Evolutionary conservation across 23 red algal genomes (phyloP).

Genomic region (Gracilaria caudata): DNA sequence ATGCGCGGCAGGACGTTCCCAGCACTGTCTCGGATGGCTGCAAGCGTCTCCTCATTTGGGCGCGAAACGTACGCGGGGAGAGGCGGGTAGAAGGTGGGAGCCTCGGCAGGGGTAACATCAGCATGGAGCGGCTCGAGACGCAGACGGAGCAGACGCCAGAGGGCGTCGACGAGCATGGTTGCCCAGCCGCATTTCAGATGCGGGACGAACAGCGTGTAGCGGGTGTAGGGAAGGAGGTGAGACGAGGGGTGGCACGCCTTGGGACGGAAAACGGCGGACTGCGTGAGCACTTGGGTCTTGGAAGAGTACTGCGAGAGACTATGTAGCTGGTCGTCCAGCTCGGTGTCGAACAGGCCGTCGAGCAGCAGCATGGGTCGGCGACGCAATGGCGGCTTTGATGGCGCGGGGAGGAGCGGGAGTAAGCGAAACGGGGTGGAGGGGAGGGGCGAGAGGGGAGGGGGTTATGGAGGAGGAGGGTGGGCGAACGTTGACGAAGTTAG

Average conservation of each 20-base stretch:
- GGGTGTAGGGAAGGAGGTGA: constrained; percentile 19
- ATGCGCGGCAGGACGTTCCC: constrained; percentile 15
- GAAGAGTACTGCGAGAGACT: constrained; percentile 20
- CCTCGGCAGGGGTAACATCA: constrained; percentile 5
- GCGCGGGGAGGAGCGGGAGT: background rate
- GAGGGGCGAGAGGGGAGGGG: background rate
- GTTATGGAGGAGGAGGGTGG: background rate
- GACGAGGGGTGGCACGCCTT: constrained; percentile 23
- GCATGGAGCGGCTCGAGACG: constrained; percentile 22
- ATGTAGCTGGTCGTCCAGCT: constrained; percentile 22
- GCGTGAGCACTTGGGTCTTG: background rate
- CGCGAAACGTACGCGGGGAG: background rate
- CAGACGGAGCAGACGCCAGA: constrained; percentile 20
- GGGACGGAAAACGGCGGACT: constrained; percentile 8
- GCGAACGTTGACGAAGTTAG: no score
- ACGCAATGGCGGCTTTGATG: no score
- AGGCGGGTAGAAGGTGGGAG: constrained; percentile 8
- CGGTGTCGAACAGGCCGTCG: constrained; percentile 21
- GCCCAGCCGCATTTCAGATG: constrained; percentile 24
- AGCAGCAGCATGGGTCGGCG: constrained; percentile 28
- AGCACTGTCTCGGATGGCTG: background rate
- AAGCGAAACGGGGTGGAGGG: background rate
- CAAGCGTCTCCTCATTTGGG: constrained; percentile 11
- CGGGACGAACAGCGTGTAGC: constrained; percentile 15
- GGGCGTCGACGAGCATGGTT: constrained; percentile 14